These are phyloP conservation scores for Aeschynomene evenia DNA, from an alignment of 306 rosid genomes.

Conservation along the genomic window DNA sequence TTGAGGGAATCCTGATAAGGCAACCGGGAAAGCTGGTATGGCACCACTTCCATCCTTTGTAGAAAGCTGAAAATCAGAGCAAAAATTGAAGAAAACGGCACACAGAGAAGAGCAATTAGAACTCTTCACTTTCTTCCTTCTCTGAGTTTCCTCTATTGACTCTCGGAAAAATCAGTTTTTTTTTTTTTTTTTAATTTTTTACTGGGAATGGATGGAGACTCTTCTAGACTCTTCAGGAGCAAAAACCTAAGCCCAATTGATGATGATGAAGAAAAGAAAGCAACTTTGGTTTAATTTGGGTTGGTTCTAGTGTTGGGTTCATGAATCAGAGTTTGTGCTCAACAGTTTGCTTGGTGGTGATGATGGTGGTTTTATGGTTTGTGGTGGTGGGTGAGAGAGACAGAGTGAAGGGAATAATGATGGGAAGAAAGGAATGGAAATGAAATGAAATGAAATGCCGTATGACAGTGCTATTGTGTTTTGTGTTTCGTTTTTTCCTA, in stretches of 20 bases:
- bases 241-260: background rate
- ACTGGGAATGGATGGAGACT: conserved; percentile 10
- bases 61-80: background rate
- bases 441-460: background rate
- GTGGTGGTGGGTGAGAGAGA: conserved; percentile 9
- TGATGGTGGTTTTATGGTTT: background rate
- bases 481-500: conserved; percentile 30
- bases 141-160: background rate
- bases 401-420: background rate
- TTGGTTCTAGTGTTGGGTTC: background rate
- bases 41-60: conserved; percentile 54
- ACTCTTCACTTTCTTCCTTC: background rate
- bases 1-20: conserved; percentile 75
- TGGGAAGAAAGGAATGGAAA: background rate
- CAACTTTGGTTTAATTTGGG: background rate
- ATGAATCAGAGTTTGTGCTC: background rate
- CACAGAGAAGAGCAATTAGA: background rate
- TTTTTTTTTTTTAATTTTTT: background rate
- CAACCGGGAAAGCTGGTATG: conserved; percentile 64
- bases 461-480: background rate
- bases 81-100: background rate
- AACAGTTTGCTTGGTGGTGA: background rate
- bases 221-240: background rate
- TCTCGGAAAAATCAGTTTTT: background rate
- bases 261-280: conserved; percentile 2